These are phyloP conservation scores for Arthrobotrys musiformis DNA, from an alignment of 2,329 filamentous ascomycete genomes.

Conservation along the genomic window DNA sequence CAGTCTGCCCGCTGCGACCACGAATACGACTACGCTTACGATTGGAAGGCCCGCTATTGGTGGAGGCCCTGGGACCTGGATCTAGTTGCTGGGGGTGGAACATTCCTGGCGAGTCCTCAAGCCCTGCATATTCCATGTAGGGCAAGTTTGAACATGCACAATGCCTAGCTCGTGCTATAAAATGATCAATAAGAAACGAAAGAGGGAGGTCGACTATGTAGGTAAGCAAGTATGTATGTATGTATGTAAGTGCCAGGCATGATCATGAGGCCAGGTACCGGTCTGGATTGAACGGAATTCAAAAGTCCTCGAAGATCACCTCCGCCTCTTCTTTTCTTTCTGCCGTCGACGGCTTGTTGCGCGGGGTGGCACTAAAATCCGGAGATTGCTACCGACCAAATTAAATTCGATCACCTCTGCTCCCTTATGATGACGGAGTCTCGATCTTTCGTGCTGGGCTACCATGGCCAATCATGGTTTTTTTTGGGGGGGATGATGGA, in stretches of 20 bases:
- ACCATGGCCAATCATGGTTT: not conserved
- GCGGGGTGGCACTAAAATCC: conserved; percentile 5
- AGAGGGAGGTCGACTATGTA: not conserved
- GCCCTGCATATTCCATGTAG: conserved; percentile 25
- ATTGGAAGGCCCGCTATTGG: conserved; percentile 48
- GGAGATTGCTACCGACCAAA: not conserved
- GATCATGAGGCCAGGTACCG: not conserved
- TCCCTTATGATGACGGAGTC: conserved; percentile 18
- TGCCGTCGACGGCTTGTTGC: not conserved
- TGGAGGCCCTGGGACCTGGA: conserved; percentile 18
- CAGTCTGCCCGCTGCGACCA: conserved; percentile 29
- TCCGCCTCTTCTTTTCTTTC: not conserved
- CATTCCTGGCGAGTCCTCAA: conserved; percentile 40
- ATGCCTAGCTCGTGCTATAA: not conserved
- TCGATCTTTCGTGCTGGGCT: not conserved
- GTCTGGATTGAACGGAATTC: not conserved
- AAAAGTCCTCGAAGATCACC: not conserved
- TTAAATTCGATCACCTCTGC: conserved; percentile 17
- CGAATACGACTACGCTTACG: conserved; percentile 31
- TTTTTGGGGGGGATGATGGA: conserved; percentile 10
- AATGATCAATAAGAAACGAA: not conserved
- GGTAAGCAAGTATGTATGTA: too few relatives aligned
- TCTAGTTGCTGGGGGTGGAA: conserved; percentile 32
- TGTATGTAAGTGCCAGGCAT: not conserved
- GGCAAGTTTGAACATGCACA: conserved; percentile 19